Evolutionary conservation across 2,329 filamentous ascomycete genomes (phyloP).

Genomic region (Fusarium hostae): DNA sequence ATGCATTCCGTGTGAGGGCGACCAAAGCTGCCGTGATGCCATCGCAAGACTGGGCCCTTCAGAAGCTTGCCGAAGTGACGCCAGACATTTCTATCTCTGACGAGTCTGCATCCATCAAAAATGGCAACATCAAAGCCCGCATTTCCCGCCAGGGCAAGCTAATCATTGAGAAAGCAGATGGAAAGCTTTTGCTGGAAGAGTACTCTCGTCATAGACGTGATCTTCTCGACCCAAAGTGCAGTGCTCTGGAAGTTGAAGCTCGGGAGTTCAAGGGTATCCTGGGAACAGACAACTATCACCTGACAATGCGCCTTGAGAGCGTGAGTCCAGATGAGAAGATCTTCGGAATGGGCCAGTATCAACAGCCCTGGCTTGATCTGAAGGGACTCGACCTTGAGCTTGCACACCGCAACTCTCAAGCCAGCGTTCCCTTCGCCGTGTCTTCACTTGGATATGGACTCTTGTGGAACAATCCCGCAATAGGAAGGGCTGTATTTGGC

Average conservation of each 20-base stretch:
- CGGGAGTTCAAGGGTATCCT: conserved; percentile 66
- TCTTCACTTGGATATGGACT: conserved; percentile 71
- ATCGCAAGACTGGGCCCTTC: conserved; percentile 15
- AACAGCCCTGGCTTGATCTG: conserved; percentile 71
- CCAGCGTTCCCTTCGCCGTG: conserved; percentile 70
- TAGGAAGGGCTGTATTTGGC: conserved; percentile 70
- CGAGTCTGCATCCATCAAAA: conserved; percentile 20
- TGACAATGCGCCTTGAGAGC: conserved; percentile 69
- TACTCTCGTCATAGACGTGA: conserved; percentile 47
- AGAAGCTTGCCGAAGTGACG: neutral
- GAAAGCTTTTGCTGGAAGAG: conserved; percentile 47
- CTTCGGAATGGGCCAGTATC: conserved; percentile 77
- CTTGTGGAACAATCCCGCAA: conserved; percentile 73
- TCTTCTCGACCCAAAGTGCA: conserved; percentile 68
- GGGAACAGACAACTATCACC: conserved; percentile 62
- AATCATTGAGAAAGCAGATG: conserved; percentile 42
- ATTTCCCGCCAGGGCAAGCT: conserved; percentile 47
- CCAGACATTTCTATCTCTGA: conserved; percentile 3
- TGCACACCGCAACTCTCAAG: conserved; percentile 74
- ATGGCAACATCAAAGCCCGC: conserved; percentile 47
- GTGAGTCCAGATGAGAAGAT: conserved; percentile 66
- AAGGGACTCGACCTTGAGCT: conserved; percentile 72
- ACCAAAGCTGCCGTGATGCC: conserved; percentile 7
- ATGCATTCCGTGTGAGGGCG: conserved; percentile 12
- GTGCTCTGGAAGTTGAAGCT: conserved; percentile 65